These are phyloP conservation scores for Thelephora terrestris DNA, from an alignment of 1,284 basidiomycete species.

Conservation along the genomic window DNA sequence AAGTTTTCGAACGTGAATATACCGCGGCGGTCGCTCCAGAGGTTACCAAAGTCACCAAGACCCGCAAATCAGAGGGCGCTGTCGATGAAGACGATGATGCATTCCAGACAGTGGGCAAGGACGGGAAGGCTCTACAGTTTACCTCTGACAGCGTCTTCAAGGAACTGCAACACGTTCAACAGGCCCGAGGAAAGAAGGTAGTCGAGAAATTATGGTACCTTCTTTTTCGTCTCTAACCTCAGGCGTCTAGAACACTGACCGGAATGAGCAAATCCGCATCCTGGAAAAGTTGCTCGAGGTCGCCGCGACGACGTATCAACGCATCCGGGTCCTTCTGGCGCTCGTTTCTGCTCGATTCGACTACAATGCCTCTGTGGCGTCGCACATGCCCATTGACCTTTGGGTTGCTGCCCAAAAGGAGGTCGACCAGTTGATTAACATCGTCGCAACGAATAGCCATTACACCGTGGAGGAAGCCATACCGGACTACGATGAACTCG, in stretches of 20 bases:
- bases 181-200: slow-evolving; percentile 95
- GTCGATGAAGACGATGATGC: slow-evolving; percentile 45
- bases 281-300: slow-evolving; percentile 85
- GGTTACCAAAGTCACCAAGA: slow-evolving; percentile 35
- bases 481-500: slow-evolving; percentile 88
- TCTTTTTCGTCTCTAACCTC: not conserved
- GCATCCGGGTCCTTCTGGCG: slow-evolving; percentile 89
- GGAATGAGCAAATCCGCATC: slow-evolving; percentile 88
- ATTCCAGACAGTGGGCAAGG: slow-evolving; percentile 90
- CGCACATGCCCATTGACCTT: slow-evolving; percentile 87
- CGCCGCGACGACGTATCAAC: slow-evolving; percentile 83
- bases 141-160: slow-evolving; percentile 91
- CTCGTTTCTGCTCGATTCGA: slow-evolving; percentile 95
- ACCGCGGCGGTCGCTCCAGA: slow-evolving; percentile 42
- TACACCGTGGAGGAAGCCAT: slow-evolving; percentile 86
- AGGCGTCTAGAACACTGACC: slow-evolving; percentile 78
- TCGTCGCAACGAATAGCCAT: slow-evolving; percentile 59
- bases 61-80: slow-evolving; percentile 25
- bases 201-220: slow-evolving; percentile 8
- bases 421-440: slow-evolving; percentile 78
- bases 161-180: slow-evolving; percentile 84
- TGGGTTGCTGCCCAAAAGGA: slow-evolving; percentile 87
- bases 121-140: slow-evolving; percentile 77
- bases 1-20: slow-evolving; percentile 78
- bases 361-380: slow-evolving; percentile 83